A percentile compares a stretch with the other conserved stretches of the same genome.
Evolutionary conservation across 192 early-diverging fungal species (phyloP).

Genomic region (Backusella parvicylindrica): DNA sequence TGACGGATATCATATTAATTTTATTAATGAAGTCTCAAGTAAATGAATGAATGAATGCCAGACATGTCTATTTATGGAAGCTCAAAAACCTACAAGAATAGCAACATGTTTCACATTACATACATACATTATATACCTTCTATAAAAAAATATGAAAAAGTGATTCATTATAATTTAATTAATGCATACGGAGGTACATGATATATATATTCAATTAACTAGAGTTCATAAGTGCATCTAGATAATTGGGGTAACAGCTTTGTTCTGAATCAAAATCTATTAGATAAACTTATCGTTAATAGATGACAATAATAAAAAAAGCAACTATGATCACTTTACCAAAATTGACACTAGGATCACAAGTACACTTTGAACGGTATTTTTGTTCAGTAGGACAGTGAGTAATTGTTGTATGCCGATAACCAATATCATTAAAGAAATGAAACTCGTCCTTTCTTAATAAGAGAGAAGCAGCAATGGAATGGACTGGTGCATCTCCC

Average conservation of each 20-base stretch:
- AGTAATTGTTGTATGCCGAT: slow-evolving; percentile 56
- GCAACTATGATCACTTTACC: slow-evolving; percentile 30
- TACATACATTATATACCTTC: no score
- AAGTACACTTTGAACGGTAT: slow-evolving; percentile 41
- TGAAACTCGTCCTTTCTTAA: slow-evolving; percentile 59
- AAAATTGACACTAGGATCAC: slow-evolving; percentile 43
- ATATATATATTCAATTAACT: neutral
- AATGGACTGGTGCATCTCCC: slow-evolving; percentile 77
- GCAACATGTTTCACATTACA: neutral
- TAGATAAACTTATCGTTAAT: neutral
- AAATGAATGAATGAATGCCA: neutral
- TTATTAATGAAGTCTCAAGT: neutral
- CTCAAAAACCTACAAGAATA: neutral
- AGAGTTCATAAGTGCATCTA: neutral
- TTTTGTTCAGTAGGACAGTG: slow-evolving; percentile 54
- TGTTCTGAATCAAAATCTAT: neutral
- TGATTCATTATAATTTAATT: no score
- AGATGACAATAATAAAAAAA: neutral
- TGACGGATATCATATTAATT: no score
- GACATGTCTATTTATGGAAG: neutral
- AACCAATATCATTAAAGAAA: slow-evolving; percentile 75
- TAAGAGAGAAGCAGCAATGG: slow-evolving; percentile 57
- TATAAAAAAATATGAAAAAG: no score
- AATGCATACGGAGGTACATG: no score
- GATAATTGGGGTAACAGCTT: slow-evolving; percentile 4